Evolutionary conservation across 768 basidiomycete genomes (phyloP).

Genomic region (Tricholoma flavovirens): DNA sequence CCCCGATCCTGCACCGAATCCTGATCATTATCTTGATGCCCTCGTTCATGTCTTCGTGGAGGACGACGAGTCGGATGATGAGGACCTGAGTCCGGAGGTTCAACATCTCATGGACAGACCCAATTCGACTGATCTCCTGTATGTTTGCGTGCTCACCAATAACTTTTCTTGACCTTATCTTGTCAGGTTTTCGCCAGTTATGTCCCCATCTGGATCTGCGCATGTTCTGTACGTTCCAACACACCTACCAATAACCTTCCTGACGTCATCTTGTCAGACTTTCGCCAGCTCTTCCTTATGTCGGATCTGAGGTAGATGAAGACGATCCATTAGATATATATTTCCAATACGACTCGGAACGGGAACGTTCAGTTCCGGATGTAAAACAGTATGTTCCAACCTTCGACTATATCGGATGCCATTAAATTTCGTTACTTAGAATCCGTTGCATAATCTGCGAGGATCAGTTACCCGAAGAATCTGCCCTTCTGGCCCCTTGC

Average conservation of each 20-base stretch:
- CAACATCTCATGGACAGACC: not conserved
- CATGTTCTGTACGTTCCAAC: not conserved
- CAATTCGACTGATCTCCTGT: not conserved
- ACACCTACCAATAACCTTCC: not conserved
- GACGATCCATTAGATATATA: not conserved
- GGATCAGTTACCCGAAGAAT: slow-evolving; percentile 21
- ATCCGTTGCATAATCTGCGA: slow-evolving; percentile 29
- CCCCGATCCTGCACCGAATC: not conserved
- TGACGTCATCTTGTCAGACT: not conserved
- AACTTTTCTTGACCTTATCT: not conserved
- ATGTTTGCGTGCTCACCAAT: not conserved
- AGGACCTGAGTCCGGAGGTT: not conserved
- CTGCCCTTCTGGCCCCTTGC: slow-evolving; percentile 36
- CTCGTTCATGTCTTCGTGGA: not conserved
- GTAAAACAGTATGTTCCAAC: not conserved
- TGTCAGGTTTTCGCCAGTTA: not conserved
- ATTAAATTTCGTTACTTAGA: not conserved
- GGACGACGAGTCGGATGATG: not conserved
- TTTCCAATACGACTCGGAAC: not conserved
- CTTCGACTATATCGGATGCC: not conserved
- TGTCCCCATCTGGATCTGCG: not conserved
- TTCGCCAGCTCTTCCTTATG: not conserved
- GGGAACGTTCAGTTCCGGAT: not conserved
- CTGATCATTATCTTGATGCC: not conserved
- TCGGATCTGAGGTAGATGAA: not conserved